Percentiles rank a stretch among this genome's conserved stretches.
These are phyloP conservation scores for Myxozyma neglecta DNA, from an alignment of 805 yeast species.

Conservation along the genomic window DNA sequence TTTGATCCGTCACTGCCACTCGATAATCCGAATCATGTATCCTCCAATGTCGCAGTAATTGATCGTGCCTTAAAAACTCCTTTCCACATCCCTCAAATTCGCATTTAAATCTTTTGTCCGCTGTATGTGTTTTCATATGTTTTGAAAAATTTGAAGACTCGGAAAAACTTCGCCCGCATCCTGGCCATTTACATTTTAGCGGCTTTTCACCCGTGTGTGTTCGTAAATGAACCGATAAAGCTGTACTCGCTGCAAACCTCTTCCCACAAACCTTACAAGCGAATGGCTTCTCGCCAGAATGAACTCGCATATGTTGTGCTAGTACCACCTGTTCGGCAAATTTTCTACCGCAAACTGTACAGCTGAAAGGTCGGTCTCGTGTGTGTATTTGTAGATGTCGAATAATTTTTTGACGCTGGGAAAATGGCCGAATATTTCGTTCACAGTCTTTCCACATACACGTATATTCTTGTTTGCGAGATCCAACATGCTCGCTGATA, in stretches of 20 bases:
- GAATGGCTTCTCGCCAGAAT: slow-evolving; percentile 88
- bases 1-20: slow-evolving; percentile 5
- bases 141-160: slow-evolving; percentile 87
- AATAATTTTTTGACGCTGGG: slow-evolving; percentile 80
- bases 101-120: slow-evolving; percentile 31
- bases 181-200: slow-evolving; percentile 70
- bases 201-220: slow-evolving; percentile 93
- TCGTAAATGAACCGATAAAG: slow-evolving; percentile 78
- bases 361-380: slow-evolving; percentile 73
- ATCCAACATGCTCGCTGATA: slow-evolving; percentile 64
- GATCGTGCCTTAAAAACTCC: slow-evolving; percentile 35
- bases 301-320: slow-evolving; percentile 77
- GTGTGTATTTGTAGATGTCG: slow-evolving; percentile 91
- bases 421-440: slow-evolving; percentile 60
- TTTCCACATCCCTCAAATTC: slow-evolving; percentile 33
- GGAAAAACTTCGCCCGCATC: slow-evolving; percentile 80
- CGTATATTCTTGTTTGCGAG: slow-evolving; percentile 65
- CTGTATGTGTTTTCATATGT: slow-evolving; percentile 75
- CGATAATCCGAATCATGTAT: slow-evolving; percentile 20
- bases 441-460: slow-evolving; percentile 83
- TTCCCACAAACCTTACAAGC: slow-evolving; percentile 72
- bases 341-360: slow-evolving; percentile 63
- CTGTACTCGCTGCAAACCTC: slow-evolving; percentile 76
- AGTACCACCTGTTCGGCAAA: slow-evolving; percentile 80
- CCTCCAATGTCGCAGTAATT: slow-evolving; percentile 34